These are phyloP conservation scores for Colletotrichum melonis DNA, from an alignment of 2,329 filamentous ascomycete genomes.

Conservation along the genomic window DNA sequence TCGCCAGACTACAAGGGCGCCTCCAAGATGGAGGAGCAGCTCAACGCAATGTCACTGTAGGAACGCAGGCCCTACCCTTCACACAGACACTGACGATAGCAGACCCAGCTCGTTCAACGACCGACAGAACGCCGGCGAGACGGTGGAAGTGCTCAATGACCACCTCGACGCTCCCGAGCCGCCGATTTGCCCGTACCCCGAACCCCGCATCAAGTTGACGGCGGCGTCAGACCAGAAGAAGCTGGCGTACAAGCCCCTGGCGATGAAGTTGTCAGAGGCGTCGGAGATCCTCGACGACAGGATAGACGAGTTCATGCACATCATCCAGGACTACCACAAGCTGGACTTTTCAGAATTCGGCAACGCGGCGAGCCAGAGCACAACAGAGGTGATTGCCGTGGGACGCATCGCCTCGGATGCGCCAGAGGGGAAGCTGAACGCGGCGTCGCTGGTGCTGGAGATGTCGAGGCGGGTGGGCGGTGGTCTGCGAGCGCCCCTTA, in stretches of 20 bases:
- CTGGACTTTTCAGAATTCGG: conserved; percentile 87
- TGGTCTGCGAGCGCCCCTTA: conserved; percentile 83
- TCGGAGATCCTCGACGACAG: conserved; percentile 95
- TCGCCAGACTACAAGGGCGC: conserved; percentile 55
- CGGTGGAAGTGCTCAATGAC: conserved; percentile 85
- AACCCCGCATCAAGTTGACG: conserved; percentile 84
- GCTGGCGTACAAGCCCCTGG: conserved; percentile 89
- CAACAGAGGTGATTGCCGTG: conserved; percentile 87
- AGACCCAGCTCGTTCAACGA: conserved; percentile 78
- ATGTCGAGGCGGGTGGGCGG: conserved; percentile 86
- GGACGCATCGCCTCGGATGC: conserved; percentile 92
- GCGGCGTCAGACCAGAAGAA: conserved; percentile 92
- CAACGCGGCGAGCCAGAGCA: conserved; percentile 86
- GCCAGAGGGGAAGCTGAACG: conserved; percentile 86
- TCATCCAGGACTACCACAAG: conserved; percentile 79
- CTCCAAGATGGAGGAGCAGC: conserved; percentile 53
- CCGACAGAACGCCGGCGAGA: conserved; percentile 82
- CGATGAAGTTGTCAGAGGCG: conserved; percentile 92
- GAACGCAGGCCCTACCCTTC: conserved; percentile 31
- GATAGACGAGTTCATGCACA: conserved; percentile 87
- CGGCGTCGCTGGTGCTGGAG: conserved; percentile 87
- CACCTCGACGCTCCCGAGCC: conserved; percentile 75
- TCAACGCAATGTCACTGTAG: conserved; percentile 53
- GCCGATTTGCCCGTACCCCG: conserved; percentile 77
- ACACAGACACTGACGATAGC: background rate